Evolutionary conservation across 208 protist genomes (phyloP).

Genomic region (Trypanosoma avium): DNA sequence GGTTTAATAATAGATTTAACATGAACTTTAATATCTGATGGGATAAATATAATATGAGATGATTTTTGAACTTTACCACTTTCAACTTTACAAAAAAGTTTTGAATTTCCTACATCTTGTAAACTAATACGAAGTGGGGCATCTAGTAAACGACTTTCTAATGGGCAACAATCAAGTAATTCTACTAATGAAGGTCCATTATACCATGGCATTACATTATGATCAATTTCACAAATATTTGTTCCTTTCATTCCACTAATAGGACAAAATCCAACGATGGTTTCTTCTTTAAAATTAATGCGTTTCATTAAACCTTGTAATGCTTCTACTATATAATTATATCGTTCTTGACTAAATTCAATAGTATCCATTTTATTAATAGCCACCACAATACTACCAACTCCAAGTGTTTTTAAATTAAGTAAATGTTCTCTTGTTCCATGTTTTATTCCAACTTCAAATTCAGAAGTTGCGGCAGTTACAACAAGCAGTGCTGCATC

Average conservation of each 20-base stretch:
- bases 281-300: slow-evolving; percentile 75
- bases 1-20: slow-evolving; percentile 65
- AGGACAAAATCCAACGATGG: slow-evolving; percentile 69
- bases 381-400: slow-evolving; percentile 95
- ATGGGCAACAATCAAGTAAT: slow-evolving; percentile 69
- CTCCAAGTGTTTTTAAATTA: slow-evolving; percentile 97
- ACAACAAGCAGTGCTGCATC: slow-evolving; percentile 98
- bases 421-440: slow-evolving; percentile 98
- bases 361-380: slow-evolving; percentile 99
- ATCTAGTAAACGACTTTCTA: slow-evolving; percentile 66
- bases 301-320: slow-evolving; percentile 94
- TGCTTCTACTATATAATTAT: slow-evolving; percentile 90
- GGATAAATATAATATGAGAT: slow-evolving; percentile 53
- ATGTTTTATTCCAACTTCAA: slow-evolving; percentile 97
- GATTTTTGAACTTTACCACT: slow-evolving; percentile 57
- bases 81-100: slow-evolving; percentile 77
- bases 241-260: slow-evolving; percentile 74
- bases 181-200: slow-evolving; percentile 61
- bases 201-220: slow-evolving; percentile 65
- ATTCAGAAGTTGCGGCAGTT: slow-evolving; percentile 96
- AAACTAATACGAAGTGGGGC: slow-evolving; percentile 71
- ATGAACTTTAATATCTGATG: slow-evolving; percentile 48
- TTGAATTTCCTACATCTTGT: slow-evolving; percentile 61
- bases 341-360: slow-evolving; percentile 88
- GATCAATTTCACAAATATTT: slow-evolving; percentile 50